These are phyloP conservation scores for Penicillium sclerotiorum DNA, from an alignment of 2,329 filamentous ascomycete genomes.

Conservation along the genomic window DNA sequence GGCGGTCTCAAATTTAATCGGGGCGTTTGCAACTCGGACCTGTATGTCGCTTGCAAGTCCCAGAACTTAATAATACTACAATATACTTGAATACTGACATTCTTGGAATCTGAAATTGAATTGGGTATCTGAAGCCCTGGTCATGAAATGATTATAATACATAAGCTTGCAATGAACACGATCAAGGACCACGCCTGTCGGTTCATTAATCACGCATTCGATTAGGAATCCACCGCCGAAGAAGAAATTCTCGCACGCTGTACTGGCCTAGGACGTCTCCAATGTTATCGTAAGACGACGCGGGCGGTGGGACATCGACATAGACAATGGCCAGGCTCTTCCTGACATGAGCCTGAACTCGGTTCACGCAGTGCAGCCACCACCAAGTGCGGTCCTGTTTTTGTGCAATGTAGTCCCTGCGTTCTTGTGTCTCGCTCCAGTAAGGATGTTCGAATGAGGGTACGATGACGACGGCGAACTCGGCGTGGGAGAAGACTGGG, in stretches of 20 bases:
- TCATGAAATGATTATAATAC: no score
- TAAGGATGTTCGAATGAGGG: constrained; percentile 76
- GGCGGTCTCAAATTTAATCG: no score
- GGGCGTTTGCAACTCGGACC: no score
- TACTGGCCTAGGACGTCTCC: constrained; percentile 68
- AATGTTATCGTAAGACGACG: constrained; percentile 55
- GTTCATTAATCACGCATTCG: constrained; percentile 63
- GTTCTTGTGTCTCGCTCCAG: constrained; percentile 61
- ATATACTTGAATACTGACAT: no score
- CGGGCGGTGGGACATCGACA: constrained; percentile 80
- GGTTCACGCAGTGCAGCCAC: constrained; percentile 79
- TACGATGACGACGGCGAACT: constrained; percentile 84
- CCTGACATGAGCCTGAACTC: constrained; percentile 84
- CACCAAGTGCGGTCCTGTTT: constrained; percentile 50
- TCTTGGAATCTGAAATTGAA: constrained; percentile 1
- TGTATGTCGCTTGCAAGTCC: no score
- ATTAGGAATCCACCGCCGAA: constrained; percentile 84
- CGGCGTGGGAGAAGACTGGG: constrained; percentile 91
- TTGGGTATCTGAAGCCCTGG: constrained; percentile 27
- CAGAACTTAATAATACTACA: no score
- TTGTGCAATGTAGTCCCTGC: constrained; percentile 55
- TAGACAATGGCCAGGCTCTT: constrained; percentile 91
- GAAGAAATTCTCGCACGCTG: constrained; percentile 75
- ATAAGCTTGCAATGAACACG: no score
- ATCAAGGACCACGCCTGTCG: no score